These are phyloP conservation scores for Entomortierella parvispora DNA, from an alignment of 192 early-diverging fungal genomes.

Conservation along the genomic window DNA sequence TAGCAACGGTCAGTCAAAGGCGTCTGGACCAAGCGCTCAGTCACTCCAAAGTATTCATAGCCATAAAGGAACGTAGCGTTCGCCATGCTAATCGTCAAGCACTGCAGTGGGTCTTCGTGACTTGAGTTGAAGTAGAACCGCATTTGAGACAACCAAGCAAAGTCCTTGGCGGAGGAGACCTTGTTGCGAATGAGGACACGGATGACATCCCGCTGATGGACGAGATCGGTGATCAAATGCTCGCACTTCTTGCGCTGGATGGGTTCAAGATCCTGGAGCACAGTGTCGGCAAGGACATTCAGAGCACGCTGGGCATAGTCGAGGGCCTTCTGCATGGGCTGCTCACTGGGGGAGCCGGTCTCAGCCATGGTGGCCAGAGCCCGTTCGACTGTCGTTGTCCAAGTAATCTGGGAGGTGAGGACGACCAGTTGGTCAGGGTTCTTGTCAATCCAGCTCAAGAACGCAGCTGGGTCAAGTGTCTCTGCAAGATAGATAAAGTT, in stretches of 20 bases:
- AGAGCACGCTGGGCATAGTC: slow-evolving; percentile 75
- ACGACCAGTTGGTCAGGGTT: slow-evolving; percentile 96
- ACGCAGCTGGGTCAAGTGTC: slow-evolving; percentile 61
- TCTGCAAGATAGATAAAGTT: slow-evolving; percentile 66
- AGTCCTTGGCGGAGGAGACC: slow-evolving; percentile 74
- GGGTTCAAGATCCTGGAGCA: slow-evolving; percentile 84
- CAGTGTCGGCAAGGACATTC: slow-evolving; percentile 91
- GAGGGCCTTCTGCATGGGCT: slow-evolving; percentile 68
- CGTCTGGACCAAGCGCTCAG: slow-evolving; percentile 98
- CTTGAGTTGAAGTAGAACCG: slow-evolving; percentile 81
- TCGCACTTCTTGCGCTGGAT: slow-evolving; percentile 95
- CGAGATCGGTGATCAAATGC: slow-evolving; percentile 97
- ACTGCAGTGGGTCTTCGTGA: slow-evolving; percentile 72
- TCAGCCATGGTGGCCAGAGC: slow-evolving; percentile 64
- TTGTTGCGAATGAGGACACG: slow-evolving; percentile 67
- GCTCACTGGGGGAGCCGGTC: slow-evolving; percentile 38
- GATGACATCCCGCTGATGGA: slow-evolving; percentile 96
- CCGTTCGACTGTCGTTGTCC: slow-evolving; percentile 90
- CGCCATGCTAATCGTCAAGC: slow-evolving; percentile 89
- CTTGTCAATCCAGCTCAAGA: slow-evolving; percentile 88
- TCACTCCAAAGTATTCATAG: slow-evolving; percentile 97
- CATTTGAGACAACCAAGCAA: slow-evolving; percentile 96
- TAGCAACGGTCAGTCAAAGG: slow-evolving; percentile 99
- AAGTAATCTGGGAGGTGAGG: slow-evolving; percentile 87
- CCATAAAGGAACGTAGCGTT: slow-evolving; percentile 96